A percentile compares a stretch with the other conserved stretches of the same genome.
Conservation (phyloP, 257 asterid species). For the Capsicum pubescens region DNA sequence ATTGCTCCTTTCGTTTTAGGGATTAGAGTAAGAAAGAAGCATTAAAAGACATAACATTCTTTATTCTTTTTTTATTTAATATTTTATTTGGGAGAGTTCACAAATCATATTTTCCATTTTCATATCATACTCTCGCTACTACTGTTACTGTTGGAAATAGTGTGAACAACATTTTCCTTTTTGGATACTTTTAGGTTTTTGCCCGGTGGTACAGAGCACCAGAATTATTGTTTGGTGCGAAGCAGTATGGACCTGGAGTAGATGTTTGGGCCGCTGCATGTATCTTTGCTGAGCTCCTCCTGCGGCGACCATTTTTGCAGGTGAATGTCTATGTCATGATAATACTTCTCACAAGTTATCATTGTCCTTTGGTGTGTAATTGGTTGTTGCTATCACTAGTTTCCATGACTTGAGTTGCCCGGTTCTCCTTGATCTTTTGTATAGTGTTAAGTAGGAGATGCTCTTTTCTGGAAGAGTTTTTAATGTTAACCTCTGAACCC, state of each 20-base stretch:
- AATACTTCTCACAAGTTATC: neutral
- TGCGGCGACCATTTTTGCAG: constrained; percentile 94
- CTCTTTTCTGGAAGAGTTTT: neutral
- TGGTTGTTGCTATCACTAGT: neutral
- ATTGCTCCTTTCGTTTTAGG: too few species aligned
- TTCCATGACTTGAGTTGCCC: neutral
- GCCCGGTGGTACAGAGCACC: constrained; percentile 99
- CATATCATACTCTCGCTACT: constrained; percentile 11
- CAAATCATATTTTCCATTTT: neutral
- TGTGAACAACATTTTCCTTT: neutral
- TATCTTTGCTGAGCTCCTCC: constrained; percentile 93
- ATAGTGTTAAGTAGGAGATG: neutral
- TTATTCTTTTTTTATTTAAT: neutral
- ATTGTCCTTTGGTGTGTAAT: neutral
- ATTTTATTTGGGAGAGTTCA: neutral
- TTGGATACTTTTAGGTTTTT: constrained; percentile 64
- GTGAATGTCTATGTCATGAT: constrained; percentile 44
- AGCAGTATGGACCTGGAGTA: constrained; percentile 98
- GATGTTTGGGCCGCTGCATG: constrained; percentile 99
- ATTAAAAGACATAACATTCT: neutral
- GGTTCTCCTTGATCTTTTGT: neutral
- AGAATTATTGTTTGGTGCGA: constrained; percentile 95
- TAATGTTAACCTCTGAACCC: neutral
- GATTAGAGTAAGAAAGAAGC: too few species aligned
- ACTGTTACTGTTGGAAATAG: constrained; percentile 14